A percentile compares a stretch with the other conserved stretches of the same genome.
phyloP scores from a whole-genome alignment of 176 grass and related monocot genomes.

The Metroxylon sagu region DNA sequence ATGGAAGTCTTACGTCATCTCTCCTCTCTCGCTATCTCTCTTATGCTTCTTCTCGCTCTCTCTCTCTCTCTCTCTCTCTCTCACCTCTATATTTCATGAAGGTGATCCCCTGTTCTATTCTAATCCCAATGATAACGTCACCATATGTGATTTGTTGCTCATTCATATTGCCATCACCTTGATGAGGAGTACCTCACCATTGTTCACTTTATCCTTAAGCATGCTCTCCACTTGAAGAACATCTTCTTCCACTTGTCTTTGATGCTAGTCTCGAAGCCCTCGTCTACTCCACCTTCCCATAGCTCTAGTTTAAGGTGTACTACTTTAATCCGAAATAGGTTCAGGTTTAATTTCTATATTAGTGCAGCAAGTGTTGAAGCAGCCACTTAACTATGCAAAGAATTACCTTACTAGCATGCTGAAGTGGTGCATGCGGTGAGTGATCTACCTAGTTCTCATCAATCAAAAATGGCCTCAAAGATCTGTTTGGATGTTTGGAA shows the following conservation, averaged over 20 bases:
- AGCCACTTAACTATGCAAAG: conserved; percentile 16
- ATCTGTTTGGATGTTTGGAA: too few relatives aligned
- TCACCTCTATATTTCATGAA: too few relatives aligned
- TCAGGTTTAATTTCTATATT: conserved; percentile 4
- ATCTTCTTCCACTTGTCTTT: conserved; percentile 16
- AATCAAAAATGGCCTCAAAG: too few relatives aligned
- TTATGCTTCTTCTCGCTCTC: too few relatives aligned
- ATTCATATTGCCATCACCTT: conserved; percentile 18
- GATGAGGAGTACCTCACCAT: conserved; percentile 22
- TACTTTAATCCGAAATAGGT: conserved; percentile 10
- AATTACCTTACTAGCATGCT: conserved; percentile 11
- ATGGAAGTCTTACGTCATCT: too few relatives aligned
- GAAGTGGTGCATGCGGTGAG: conserved; percentile 10
- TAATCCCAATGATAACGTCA: too few relatives aligned
- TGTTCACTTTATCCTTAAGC: conserved; percentile 10
- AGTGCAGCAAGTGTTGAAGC: conserved; percentile 12
- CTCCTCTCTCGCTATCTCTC: too few relatives aligned
- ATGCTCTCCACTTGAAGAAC: conserved; percentile 8
- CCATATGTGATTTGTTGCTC: too few relatives aligned
- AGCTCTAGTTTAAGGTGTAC: conserved; percentile 6
- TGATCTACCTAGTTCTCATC: conserved; percentile 30
- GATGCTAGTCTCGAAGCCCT: conserved; percentile 7
- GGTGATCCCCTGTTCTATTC: too few relatives aligned
- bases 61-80: too few relatives aligned
- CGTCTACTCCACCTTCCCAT: conserved; percentile 10